phyloP scores from a whole-genome alignment of 2,329 filamentous ascomycete genomes.

The Microdochium paspali region DNA sequence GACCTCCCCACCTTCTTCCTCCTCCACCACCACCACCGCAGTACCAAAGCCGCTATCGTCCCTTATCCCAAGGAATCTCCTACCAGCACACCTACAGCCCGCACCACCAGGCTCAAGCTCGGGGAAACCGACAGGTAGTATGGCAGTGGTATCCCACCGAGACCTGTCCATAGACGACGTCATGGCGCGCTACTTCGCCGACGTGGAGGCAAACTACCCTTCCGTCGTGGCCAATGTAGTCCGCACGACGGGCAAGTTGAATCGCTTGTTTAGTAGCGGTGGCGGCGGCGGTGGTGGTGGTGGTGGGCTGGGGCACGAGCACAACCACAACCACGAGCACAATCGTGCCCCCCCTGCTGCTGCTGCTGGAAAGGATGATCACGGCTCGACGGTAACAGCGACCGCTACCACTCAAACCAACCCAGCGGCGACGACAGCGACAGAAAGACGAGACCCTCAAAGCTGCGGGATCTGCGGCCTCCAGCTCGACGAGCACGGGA shows the following conservation, averaged over 20 bases:
- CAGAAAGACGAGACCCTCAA: too few relatives aligned
- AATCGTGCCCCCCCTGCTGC: too few relatives aligned
- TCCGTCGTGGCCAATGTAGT: conserved; percentile 94
- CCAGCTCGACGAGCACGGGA: conserved; percentile 52
- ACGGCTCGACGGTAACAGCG: conserved; percentile 2
- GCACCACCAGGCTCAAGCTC: conserved; percentile 26
- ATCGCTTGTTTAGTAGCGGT: conserved; percentile 28
- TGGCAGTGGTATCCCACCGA: conserved; percentile 52
- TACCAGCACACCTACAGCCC: not conserved
- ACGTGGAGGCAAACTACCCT: conserved; percentile 77
- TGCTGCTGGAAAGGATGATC: too few relatives aligned
- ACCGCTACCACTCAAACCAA: not conserved
- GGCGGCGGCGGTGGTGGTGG: not conserved
- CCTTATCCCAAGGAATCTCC: not conserved
- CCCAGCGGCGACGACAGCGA: conserved; percentile 2
- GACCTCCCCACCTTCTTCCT: not conserved
- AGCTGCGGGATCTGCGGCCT: conserved; percentile 65
- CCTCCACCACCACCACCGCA: not conserved
- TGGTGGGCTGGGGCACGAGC: not conserved
- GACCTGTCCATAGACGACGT: conserved; percentile 85
- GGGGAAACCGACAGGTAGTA: conserved; percentile 10
- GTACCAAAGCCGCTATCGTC: not conserved
- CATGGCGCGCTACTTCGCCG: conserved; percentile 80
- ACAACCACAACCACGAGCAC: not conserved
- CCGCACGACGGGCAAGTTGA: conserved; percentile 76